These are phyloP conservation scores for Pleurotus citrinopileatus DNA, from an alignment of 768 basidiomycete species.

Conservation along the genomic window DNA sequence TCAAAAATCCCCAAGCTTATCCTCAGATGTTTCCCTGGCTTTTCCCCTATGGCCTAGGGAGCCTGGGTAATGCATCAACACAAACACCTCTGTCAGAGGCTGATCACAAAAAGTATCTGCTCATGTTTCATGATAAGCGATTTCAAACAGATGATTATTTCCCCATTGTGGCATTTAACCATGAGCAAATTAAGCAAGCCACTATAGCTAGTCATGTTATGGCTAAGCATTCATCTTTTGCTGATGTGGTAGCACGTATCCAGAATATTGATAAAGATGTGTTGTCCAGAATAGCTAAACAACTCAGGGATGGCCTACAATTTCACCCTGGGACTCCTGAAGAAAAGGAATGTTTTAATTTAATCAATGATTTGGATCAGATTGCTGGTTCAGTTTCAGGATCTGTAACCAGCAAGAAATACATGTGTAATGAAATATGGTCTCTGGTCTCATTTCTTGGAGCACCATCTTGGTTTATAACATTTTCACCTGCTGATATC, in stretches of 20 bases:
- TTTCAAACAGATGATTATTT: conserved; percentile 36
- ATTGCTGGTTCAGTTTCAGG: conserved; percentile 28
- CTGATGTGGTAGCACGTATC: conserved; percentile 14
- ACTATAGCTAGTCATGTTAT: conserved; percentile 24
- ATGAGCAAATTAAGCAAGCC: conserved; percentile 32
- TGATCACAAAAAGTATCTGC: conserved; percentile 20
- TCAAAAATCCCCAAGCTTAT: conserved; percentile 30
- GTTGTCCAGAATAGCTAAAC: conserved; percentile 15
- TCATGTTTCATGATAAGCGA: conserved; percentile 37
- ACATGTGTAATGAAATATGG: conserved; percentile 13
- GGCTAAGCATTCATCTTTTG: conserved; percentile 23
- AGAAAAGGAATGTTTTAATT: conserved; percentile 31
- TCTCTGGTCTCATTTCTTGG: conserved; percentile 7
- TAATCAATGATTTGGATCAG: conserved; percentile 33
- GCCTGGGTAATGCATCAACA: conserved; percentile 17
- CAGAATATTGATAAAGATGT: background rate
- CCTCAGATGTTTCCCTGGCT: conserved; percentile 37
- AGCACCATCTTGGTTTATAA: conserved; percentile 11
- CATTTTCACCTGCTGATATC: conserved; percentile 10
- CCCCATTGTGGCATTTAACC: conserved; percentile 36
- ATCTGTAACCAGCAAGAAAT: conserved; percentile 23
- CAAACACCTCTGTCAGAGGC: conserved; percentile 15
- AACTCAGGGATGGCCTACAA: conserved; percentile 22
- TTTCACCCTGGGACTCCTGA: conserved; percentile 22
- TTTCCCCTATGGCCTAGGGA: conserved; percentile 34